Base-by-base conservation (phyloP, 768 basidiomycete species). In the Lepiota brunneoincarnata region DNA sequence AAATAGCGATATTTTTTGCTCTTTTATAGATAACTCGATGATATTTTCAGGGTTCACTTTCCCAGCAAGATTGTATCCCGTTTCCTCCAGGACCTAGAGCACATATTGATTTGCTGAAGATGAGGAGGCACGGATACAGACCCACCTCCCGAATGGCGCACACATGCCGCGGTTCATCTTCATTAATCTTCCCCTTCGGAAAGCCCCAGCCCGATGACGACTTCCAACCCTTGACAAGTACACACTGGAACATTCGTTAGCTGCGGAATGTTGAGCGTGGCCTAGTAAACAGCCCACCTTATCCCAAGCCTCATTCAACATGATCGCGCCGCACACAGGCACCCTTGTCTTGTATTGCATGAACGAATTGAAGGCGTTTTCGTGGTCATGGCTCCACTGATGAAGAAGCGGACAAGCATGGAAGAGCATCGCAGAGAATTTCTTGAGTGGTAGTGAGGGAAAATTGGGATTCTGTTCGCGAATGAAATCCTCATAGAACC, bases 401-500 rank as follows among this genome's bases (percentile, higher is more conserved):
- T 86, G 83, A 44, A 94, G 75, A 54, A 94, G 70, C 23, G 93
- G 91, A 65, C 91, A 94, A 49, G 83, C 83, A 58, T 83, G 82
- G 71, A 98, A 94, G 63, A 98, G 74, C 76, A 91, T 88, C 47
- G 89, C 87, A 26, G 93, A 96, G 72, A 99, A 99, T 63, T 84
- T 87, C 75, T 95, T 93, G 62, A 98, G 83, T 15, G 87, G 83
- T 56, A 93, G 76, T 1, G 93, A 89, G 1, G 93, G 96, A 39
- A 98, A 85, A 55, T 84, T 82, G 7, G 87, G 86, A 54, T 93
- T 90, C 70, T 90, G 83, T 67, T 95, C 93, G 39, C 97, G 90
- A 59, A 98, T 86, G 63, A 97, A 98, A 69, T 99, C 97, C 76
- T 98, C 97, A 64, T 99, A 99, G 70, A 92, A 99, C 96, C 96